A percentile compares a stretch with the other conserved stretches of the same genome.
Evolutionary conservation across 345 rosid genomes (phyloP).

Genomic region (Bruguiera sexangula): DNA sequence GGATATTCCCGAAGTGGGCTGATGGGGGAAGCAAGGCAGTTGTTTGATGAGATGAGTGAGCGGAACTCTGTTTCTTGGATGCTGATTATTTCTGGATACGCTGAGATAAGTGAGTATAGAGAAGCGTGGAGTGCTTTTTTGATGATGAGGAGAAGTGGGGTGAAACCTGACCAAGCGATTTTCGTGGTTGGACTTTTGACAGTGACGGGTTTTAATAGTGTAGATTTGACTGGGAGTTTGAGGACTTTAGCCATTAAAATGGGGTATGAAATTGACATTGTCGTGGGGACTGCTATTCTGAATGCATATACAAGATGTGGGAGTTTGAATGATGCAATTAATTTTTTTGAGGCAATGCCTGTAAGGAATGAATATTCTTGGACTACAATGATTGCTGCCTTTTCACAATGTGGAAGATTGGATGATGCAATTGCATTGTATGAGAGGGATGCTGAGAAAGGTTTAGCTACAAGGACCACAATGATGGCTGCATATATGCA

Average conservation of each 20-base stretch:
- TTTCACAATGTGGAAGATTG: slow-evolving; percentile 25
- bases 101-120: slow-evolving; percentile 9
- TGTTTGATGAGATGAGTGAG: slow-evolving; percentile 26
- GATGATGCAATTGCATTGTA: slow-evolving; percentile 31
- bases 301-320: slow-evolving; percentile 33
- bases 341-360: slow-evolving; percentile 28
- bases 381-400: slow-evolving; percentile 32
- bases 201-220: slow-evolving; percentile 23
- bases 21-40: slow-evolving; percentile 31
- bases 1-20: slow-evolving; percentile 28
- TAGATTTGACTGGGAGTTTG: slow-evolving; percentile 22
- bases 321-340: slow-evolving; percentile 22
- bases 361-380: slow-evolving; percentile 26
- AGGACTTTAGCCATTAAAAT: slow-evolving; percentile 25
- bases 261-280: slow-evolving; percentile 22
- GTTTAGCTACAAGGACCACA: slow-evolving; percentile 17
- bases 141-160: slow-evolving; percentile 29
- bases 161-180: slow-evolving; percentile 19
- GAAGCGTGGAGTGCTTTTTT: slow-evolving; percentile 26
- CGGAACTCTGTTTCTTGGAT: slow-evolving; percentile 26
- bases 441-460: slow-evolving; percentile 16
- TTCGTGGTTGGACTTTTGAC: slow-evolving; percentile 27
- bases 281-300: slow-evolving; percentile 29
- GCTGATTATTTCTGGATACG: slow-evolving; percentile 27
- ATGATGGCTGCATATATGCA: slow-evolving; percentile 28